Percentiles rank a stretch among this genome's conserved stretches.
phyloP scores from a whole-genome alignment of 202 grass and related monocot genomes.

The Zoysia matrella region DNA sequence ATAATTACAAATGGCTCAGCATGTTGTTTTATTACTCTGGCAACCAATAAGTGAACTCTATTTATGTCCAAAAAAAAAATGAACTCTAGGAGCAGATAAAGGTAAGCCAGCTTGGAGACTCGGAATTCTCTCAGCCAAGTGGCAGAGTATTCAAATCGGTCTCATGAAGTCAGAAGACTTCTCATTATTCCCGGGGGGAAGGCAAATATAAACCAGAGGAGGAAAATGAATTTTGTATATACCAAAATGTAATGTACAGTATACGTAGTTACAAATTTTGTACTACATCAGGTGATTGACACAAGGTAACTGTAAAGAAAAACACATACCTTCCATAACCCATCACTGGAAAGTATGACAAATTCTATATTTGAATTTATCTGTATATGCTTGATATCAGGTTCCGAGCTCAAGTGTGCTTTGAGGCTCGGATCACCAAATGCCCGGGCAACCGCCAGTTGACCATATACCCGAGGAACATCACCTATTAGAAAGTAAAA shows the following conservation, averaged over 20 bases:
- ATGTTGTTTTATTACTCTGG: not conserved
- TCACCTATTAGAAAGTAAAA: constrained; percentile 69
- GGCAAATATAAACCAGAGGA: not conserved
- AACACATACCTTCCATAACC: constrained; percentile 83
- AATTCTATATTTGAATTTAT: constrained; percentile 71
- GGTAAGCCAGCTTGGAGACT: not conserved
- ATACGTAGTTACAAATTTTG: constrained; percentile 6
- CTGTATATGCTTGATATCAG: constrained; percentile 73
- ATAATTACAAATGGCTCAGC: not conserved
- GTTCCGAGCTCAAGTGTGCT: constrained; percentile 97
- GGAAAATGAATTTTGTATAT: not conserved
- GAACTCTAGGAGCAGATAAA: not conserved
- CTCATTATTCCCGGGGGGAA: not conserved
- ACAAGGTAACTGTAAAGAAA: not conserved
- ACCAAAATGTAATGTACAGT: constrained; percentile 9
- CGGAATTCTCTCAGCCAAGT: not conserved
- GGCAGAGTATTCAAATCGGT: not conserved
- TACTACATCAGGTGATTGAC: not conserved
- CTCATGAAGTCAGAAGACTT: not conserved
- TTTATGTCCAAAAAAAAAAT: too few species aligned
- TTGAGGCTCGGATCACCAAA: constrained; percentile 95
- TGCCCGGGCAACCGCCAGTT: constrained; percentile 95
- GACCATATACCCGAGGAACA: constrained; percentile 96
- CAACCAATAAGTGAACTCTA: not conserved
- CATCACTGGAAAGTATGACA: constrained; percentile 89